Evolutionary conservation across 768 basidiomycete genomes (phyloP), one percentile per base, ranked within the genome.

Genomic region (Termitomyces sp.): DNA sequence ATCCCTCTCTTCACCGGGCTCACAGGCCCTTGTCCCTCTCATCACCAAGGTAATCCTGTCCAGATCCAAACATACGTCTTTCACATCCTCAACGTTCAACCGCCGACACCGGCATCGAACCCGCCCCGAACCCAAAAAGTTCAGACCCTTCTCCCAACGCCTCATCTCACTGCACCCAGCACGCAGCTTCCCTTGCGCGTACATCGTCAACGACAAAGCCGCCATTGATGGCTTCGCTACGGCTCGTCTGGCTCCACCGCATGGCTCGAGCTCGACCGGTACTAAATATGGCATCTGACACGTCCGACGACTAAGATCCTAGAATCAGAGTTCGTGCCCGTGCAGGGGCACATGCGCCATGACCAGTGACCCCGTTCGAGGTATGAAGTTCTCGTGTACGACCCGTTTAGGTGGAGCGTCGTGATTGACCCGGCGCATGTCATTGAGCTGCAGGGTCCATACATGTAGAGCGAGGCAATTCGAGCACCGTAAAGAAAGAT

Each of bases 211-310:
- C 12, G 46, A 47, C 46, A 47, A 47, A 47, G 46, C 46, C 27
- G 46, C 27, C 27, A 47, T 47, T 12, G 46, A 27, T n/a, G n/a
- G 32, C 18, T 27, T 47, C 27, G 46, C 32, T 82, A 89, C 61
- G 87, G 87, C 18, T 86, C 87, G 34, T 82, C 85, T 7, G 83
- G 83, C 53, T 81, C 87, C 42, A 90, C 87, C 0, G 82, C 86
- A 9, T 90, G 87, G 87, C 76, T 88, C 9, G 87, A 91, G 66
- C 74, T 79, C 63, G 79, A 80, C 68, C 69, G 84, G 67, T 79
- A 77, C 67, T 67, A 69, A 49, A 69, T 85, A 65, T 71, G 86
- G 86, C 66, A 79, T 13, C 67, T 72, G 27, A 57, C 69, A 85
- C 66, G 80, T 13, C 67, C 73, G 27, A 57, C 69, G 2, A 62